Percentiles rank a stretch among this genome's conserved stretches.
Conservation (phyloP, 495 filamentous ascomycete species). For the Hamigera avellanea region DNA sequence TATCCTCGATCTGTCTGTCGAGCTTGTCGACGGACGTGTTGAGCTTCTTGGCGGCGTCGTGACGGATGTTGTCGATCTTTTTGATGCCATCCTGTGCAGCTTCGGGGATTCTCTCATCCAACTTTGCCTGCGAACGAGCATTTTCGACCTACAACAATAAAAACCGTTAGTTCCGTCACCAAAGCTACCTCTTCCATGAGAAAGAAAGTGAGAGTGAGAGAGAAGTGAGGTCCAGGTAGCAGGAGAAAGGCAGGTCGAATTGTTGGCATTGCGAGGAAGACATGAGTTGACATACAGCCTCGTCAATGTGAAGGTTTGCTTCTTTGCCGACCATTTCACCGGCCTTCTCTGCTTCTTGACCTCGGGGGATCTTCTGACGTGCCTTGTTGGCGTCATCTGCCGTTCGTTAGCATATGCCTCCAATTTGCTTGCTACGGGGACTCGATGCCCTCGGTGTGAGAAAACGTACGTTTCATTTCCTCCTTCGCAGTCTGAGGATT, state of each 20-base stretch:
- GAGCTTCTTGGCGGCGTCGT: constrained; percentile 24
- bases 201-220: too few species aligned
- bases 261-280: not conserved
- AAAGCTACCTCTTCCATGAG: too few species aligned
- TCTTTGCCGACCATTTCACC: constrained; percentile 39
- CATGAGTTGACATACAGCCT: constrained; percentile 33
- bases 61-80: constrained; percentile 53
- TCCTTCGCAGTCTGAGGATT: constrained; percentile 71
- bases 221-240: constrained; percentile 1
- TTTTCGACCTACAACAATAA: constrained; percentile 43
- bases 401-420: constrained; percentile 34
- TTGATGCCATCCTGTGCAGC: constrained; percentile 47
- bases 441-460: not conserved
- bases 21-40: constrained; percentile 32
- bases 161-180: too few species aligned
- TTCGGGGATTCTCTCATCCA: constrained; percentile 50
- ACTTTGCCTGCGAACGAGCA: constrained; percentile 44
- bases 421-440: constrained; percentile 22
- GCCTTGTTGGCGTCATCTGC: constrained; percentile 52
- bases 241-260: constrained; percentile 2
- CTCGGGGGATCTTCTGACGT: constrained; percentile 46
- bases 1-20: constrained; percentile 66
- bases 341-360: constrained; percentile 36
- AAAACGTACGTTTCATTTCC: constrained; percentile 60
- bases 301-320: constrained; percentile 42